Conservation (phyloP, 208 protist species). For the Balamuthia mandrillaris region DNA sequence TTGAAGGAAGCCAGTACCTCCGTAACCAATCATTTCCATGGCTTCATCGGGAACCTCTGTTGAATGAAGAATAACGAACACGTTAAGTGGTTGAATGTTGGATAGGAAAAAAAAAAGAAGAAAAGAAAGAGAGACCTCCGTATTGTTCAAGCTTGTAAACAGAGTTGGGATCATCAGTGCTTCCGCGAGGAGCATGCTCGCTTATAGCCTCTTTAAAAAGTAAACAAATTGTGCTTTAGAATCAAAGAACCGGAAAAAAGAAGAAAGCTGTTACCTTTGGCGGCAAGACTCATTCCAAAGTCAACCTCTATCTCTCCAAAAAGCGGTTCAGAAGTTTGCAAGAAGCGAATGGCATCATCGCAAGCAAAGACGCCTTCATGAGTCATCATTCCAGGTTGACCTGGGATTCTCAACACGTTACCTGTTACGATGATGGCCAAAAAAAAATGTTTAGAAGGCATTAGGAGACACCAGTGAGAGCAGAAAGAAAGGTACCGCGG, state of each 20-base stretch:
- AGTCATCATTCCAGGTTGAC: background rate
- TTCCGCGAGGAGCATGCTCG: background rate
- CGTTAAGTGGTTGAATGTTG: background rate
- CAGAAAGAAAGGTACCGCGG: background rate
- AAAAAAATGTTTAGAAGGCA: background rate
- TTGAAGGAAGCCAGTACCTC: no score
- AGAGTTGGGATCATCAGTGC: background rate
- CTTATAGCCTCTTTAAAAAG: background rate
- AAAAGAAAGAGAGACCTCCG: no score
- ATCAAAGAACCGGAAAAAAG: no score
- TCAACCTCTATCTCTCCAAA: background rate
- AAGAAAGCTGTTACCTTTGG: background rate
- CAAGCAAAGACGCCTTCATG: background rate
- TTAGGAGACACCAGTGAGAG: background rate
- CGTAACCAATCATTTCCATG: conserved; percentile 5
- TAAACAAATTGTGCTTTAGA: no score
- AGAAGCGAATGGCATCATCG: background rate
- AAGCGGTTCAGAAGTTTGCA: background rate
- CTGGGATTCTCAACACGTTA: background rate
- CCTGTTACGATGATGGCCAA: background rate
- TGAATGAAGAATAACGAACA: no score
- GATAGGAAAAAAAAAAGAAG: background rate
- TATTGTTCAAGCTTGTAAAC: background rate
- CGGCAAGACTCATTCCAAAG: conserved; percentile 20
- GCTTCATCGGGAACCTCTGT: background rate